Base-by-base conservation (phyloP, 345 rosid genomes). In the Heritiera fomes region DNA sequence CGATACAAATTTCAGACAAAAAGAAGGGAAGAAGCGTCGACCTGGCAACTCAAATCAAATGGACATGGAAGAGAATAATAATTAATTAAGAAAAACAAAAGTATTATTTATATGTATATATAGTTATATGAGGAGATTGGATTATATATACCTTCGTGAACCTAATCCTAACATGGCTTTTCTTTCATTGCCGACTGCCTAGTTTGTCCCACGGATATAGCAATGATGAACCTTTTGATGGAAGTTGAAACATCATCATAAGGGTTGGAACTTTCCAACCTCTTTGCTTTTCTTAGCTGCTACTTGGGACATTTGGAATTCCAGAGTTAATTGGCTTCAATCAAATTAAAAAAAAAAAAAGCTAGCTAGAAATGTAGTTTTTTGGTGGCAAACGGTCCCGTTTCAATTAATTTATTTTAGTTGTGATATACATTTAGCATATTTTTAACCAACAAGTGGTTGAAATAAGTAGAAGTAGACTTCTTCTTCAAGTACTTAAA, bases 161-260 rank as follows among this genome's bases (percentile, higher is more conserved):
- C 0, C 53, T 49, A 2, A 49, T 11, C 12, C 53, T 46, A 46
- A 46, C 18, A 52, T 52, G 30, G 11, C 9, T 58, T n/a, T 53
- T 53, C 7, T 53, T 53, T 15, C 58, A 53, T 1, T 5, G 58
- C 43, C 43, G 43, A 41, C 5, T 15, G 38, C 38, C 58, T 7
- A 43, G 45, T 58, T 58, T 58, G 12, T 18, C 68, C 68, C 20
- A 38, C 69, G 7, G 38, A 40, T 7, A 32, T 7, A 32, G 56
- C 59, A 68, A 77, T 71, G 10, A 71, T 81, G 83, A 53, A 20
- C 46, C 10, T 70, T 70, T 71, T 53, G 45, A 72, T 61, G 68
- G 60, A 63, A 63, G 75, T 64, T 71, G 62, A 71, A 71, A 63
- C 74, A 81, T 77, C 80, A 81, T 77, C 50, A 71, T 41, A 38